A percentile compares a stretch with the other conserved stretches of the same genome.
Evolutionary conservation across 345 rosid species (phyloP).

Genomic region (Orychophragmus violaceus): DNA sequence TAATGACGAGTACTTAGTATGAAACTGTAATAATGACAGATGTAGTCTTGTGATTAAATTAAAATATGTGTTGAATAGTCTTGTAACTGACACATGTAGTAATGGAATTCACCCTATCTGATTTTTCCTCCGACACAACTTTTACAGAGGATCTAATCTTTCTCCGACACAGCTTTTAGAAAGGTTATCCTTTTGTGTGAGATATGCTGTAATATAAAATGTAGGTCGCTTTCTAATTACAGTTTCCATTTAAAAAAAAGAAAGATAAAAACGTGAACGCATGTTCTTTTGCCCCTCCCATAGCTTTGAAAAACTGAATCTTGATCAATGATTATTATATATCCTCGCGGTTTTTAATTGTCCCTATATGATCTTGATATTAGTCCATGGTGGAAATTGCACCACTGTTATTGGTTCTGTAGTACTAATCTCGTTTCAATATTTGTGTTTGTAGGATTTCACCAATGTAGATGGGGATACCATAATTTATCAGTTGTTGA

Average conservation of each 20-base stretch:
- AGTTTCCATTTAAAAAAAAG: background rate
- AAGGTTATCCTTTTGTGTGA: background rate
- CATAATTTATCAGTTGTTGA: slow-evolving; percentile 90
- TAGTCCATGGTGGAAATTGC: background rate
- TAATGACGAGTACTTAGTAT: too few species aligned
- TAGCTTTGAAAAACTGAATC: too few species aligned
- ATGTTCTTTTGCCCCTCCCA: background rate
- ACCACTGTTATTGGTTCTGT: too few species aligned
- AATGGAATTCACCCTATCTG: background rate
- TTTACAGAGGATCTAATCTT: background rate
- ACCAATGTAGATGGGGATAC: slow-evolving; percentile 98
- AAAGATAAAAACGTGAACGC: background rate
- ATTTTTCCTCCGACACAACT: too few species aligned
- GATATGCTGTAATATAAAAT: background rate
- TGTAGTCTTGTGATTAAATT: too few species aligned
- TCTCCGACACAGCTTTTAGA: background rate
- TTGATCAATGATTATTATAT: too few species aligned
- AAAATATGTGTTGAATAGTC: background rate
- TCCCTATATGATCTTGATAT: background rate
- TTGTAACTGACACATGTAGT: background rate
- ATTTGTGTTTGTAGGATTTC: slow-evolving; percentile 69
- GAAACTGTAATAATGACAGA: background rate
- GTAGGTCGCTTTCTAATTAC: background rate
- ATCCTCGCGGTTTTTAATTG: too few species aligned
- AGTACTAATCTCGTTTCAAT: too few species aligned